phyloP scores from a whole-genome alignment of 805 yeast species.

The Candida golubevii region DNA sequence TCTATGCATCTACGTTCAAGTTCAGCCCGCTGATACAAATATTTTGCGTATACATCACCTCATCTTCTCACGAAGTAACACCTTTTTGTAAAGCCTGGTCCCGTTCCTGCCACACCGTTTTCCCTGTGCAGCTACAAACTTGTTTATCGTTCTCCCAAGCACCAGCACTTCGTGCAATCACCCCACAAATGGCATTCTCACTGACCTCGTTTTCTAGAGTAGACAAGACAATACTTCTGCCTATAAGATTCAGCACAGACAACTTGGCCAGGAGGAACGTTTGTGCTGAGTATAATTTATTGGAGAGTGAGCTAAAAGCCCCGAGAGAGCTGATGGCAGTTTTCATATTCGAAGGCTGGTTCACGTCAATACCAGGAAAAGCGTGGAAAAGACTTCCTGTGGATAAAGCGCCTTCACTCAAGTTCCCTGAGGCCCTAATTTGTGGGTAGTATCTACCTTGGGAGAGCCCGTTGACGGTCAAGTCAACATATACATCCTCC shows the following conservation, averaged over 20 bases:
- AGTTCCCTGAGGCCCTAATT: slow-evolving; percentile 67
- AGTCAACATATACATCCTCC: slow-evolving; percentile 59
- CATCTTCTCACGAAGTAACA: slow-evolving; percentile 24
- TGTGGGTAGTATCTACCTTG: slow-evolving; percentile 66
- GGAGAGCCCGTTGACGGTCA: slow-evolving; percentile 70
- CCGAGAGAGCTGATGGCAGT: slow-evolving; percentile 35
- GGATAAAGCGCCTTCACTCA: slow-evolving; percentile 65
- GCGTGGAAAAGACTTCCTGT: slow-evolving; percentile 52
- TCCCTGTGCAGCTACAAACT: slow-evolving; percentile 92
- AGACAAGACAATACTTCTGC: slow-evolving; percentile 58
- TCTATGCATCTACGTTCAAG: too few relatives aligned
- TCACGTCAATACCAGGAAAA: slow-evolving; percentile 39
- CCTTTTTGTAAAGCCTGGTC: slow-evolving; percentile 67
- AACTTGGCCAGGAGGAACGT: slow-evolving; percentile 40
- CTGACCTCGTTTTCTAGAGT: slow-evolving; percentile 34
- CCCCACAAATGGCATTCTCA: slow-evolving; percentile 62
- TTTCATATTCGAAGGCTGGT: slow-evolving; percentile 19
- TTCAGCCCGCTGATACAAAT: too few relatives aligned
- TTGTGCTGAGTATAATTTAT: slow-evolving; percentile 30
- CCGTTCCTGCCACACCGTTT: slow-evolving; percentile 94
- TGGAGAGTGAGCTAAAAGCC: slow-evolving; percentile 19
- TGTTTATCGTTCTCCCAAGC: slow-evolving; percentile 93
- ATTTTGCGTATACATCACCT: too few relatives aligned
- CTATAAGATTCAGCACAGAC: slow-evolving; percentile 59
- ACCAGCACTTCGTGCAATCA: slow-evolving; percentile 94